These are phyloP conservation scores for Dicorynia guianensis DNA, from an alignment of 306 rosid species.

Conservation along the genomic window DNA sequence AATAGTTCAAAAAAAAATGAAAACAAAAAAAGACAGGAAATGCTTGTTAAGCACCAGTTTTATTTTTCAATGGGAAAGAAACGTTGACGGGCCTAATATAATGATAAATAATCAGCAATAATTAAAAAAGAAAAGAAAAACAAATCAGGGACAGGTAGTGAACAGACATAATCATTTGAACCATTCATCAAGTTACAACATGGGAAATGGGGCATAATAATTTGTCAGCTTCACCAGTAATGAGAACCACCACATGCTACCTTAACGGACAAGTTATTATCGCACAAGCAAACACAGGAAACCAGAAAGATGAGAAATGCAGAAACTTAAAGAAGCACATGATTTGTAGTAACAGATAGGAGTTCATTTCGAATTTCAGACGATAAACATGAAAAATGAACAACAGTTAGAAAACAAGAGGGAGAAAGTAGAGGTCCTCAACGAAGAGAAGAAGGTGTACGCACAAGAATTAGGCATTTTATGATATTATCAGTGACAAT, in stretches of 20 bases:
- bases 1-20: neutral
- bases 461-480: no score
- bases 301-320: conserved; percentile 28
- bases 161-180: conserved; percentile 21
- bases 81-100: no score
- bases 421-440: no score
- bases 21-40: no score
- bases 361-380: conserved; percentile 18
- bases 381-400: neutral
- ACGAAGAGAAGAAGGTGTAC: no score
- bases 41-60: no score
- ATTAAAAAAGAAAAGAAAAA: neutral
- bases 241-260: conserved; percentile 6
- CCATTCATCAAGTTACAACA: conserved; percentile 13
- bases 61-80: no score
- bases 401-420: no score
- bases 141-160: neutral
- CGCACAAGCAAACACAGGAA: conserved; percentile 3
- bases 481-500: no score
- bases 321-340: conserved; percentile 26
- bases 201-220: neutral
- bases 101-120: no score
- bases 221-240: conserved; percentile 4
- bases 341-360: conserved; percentile 2
- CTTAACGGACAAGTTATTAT: neutral